Evolutionary conservation across 768 basidiomycete genomes (phyloP), one percentile per base, ranked within the genome.

Genomic region (Mrakia hoshinonis): DNA sequence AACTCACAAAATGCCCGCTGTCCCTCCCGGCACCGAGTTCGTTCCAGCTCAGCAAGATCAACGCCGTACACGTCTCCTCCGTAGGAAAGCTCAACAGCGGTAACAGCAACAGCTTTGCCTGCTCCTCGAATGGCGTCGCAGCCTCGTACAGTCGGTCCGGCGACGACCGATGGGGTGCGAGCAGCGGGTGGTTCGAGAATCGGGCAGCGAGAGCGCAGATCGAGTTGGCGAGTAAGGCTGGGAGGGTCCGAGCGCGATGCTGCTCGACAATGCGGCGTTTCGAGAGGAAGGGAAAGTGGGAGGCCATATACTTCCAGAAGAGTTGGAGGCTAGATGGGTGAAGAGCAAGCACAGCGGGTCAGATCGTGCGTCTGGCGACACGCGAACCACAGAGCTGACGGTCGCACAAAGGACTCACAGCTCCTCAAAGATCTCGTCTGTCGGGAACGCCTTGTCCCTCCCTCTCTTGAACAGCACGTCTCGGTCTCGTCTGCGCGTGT

Each of bases 201-300:
- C 72, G 72, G 22, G 67, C 31, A 4, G 72, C 61, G 3, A 68
- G 60, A 1, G 72, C 72, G 51, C 72, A 73, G 66, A 73, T 68
- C 15, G 72, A 34, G 67, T 69, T 68, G 38, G 66, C 55, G 13
- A 73, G 58, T 5, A 69, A 38, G 18, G 67, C 72, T 11, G 72
- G 65, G 20, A 73, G 67, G 31, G 70, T 66, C 11, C 31, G 12
- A 1, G 70, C 22, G 3, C 65, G 65, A 43, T 67, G 65, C 34
- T 72, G 70, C 1, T 39, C 34, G 47, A 72, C 46, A n/a, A 72
- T 51, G 18, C n/a, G 36, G n/a, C 6, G 43, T n/a, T 38, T 52
- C 13, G 48, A 69, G 24, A 64, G 58, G 39, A 69, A 69, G 29
- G 62, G 58, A 36, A 36, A 61, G 36, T 61, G 36, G 52, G 24